Conservation (phyloP, 768 basidiomycete species). For the Candolleomyces aberdarensis region DNA sequence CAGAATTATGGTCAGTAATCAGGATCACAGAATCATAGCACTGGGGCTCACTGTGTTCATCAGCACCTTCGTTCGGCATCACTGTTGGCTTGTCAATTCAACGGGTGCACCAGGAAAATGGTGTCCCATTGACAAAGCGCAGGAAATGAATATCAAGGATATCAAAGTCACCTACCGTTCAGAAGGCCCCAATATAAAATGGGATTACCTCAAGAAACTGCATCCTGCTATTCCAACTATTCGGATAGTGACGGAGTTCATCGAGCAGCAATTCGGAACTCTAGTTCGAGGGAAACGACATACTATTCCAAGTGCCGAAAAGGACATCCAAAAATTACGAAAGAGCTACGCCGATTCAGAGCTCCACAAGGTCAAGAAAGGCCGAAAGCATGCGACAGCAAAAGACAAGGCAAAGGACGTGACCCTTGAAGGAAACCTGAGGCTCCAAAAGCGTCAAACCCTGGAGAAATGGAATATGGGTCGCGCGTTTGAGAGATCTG, state of each 20-base stretch:
- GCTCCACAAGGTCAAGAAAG: no score
- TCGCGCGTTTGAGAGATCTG: no score
- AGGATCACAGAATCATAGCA: no score
- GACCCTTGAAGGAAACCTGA: no score
- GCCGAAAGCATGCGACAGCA: no score
- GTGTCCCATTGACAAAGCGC: conserved; percentile 26
- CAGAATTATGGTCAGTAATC: conserved; percentile 21
- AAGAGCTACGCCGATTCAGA: background rate
- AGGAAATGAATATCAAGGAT: conserved; percentile 35
- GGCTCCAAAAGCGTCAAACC: no score
- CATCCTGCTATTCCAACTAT: conserved; percentile 30
- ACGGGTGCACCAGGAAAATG: conserved; percentile 20
- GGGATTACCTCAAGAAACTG: conserved; percentile 28
- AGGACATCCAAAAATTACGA: background rate
- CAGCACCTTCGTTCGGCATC: conserved; percentile 22
- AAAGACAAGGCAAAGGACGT: no score
- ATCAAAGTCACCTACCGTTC: conserved; percentile 33
- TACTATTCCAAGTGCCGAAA: conserved; percentile 17
- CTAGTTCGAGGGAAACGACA: conserved; percentile 22
- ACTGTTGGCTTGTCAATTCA: conserved; percentile 31
- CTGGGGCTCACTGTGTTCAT: no score
- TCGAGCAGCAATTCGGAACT: conserved; percentile 26
- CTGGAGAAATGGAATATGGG: no score
- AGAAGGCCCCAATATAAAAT: conserved; percentile 27
- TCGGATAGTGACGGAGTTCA: conserved; percentile 16